Evolutionary conservation across 305 asterid species (phyloP).

Genomic region (Rubia balearica): DNA sequence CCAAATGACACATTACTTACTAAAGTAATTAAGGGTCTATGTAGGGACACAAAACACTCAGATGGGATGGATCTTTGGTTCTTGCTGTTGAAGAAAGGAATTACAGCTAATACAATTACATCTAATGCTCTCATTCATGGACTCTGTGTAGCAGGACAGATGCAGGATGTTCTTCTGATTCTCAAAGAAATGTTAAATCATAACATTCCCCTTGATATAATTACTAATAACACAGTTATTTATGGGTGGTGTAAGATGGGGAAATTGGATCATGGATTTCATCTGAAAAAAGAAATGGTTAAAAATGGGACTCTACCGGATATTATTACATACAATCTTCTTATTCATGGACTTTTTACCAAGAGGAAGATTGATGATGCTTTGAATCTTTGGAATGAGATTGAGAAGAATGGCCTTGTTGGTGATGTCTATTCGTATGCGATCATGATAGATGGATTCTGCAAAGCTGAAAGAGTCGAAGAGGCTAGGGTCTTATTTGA

Average conservation of each 20-base stretch:
- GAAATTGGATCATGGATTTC: slow-evolving; percentile 49
- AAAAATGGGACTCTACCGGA: slow-evolving; percentile 51
- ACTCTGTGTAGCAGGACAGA: slow-evolving; percentile 51
- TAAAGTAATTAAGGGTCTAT: slow-evolving; percentile 57
- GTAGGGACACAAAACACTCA: slow-evolving; percentile 52
- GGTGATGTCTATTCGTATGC: slow-evolving; percentile 50
- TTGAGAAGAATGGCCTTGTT: slow-evolving; percentile 41
- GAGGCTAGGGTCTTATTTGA: slow-evolving; percentile 51
- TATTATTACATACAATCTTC: slow-evolving; percentile 47
- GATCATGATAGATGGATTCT: slow-evolving; percentile 62
- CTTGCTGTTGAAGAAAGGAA: slow-evolving; percentile 44
- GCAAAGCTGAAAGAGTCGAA: slow-evolving; percentile 49
- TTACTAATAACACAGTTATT: slow-evolving; percentile 64
- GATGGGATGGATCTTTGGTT: slow-evolving; percentile 60
- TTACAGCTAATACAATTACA: slow-evolving; percentile 51
- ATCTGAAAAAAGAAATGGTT: slow-evolving; percentile 66
- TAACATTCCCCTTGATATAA: slow-evolving; percentile 43
- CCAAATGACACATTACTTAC: slow-evolving; percentile 67
- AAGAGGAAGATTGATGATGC: slow-evolving; percentile 66
- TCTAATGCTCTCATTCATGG: slow-evolving; percentile 77
- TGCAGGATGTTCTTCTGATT: slow-evolving; percentile 46
- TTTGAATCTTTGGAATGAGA: slow-evolving; percentile 66
- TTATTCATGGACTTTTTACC: slow-evolving; percentile 43
- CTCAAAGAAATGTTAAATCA: slow-evolving; percentile 41
- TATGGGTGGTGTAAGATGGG: slow-evolving; percentile 58